phyloP scores from a whole-genome alignment of 768 basidiomycete species.

The Coprinopsis strossmayeri region DNA sequence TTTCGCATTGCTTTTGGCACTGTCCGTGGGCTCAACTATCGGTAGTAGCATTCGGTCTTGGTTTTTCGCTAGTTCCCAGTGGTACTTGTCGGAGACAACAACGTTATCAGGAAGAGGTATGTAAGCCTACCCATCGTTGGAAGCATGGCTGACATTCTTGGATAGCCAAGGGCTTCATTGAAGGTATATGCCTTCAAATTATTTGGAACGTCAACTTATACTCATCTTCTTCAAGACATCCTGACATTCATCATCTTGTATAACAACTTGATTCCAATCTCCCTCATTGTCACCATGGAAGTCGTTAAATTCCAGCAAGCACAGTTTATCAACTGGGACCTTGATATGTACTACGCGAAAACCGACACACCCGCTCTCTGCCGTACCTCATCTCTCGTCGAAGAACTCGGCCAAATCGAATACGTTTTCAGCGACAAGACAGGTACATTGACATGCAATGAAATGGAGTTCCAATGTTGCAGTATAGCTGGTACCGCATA shows the following conservation, averaged over 20 bases:
- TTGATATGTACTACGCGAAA: constrained; percentile 95
- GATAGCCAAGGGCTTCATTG: constrained; percentile 76
- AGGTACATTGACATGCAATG: constrained; percentile 92
- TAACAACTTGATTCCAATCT: constrained; percentile 99
- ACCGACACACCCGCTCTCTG: constrained; percentile 97
- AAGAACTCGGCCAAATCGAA: constrained; percentile 97
- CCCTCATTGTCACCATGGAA: constrained; percentile 99
- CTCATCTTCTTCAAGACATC: constrained; percentile 55
- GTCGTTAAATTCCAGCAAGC: constrained; percentile 99
- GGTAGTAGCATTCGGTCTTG: constrained; percentile 89
- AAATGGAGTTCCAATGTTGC: constrained; percentile 95
- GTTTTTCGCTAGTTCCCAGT: constrained; percentile 82
- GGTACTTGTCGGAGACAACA: constrained; percentile 75
- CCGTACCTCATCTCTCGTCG: constrained; percentile 95
- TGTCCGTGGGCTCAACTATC: constrained; percentile 88
- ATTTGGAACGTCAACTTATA: constrained; percentile 7
- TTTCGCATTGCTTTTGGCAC: constrained; percentile 77
- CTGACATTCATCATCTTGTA: constrained; percentile 98
- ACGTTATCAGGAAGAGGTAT: constrained; percentile 59
- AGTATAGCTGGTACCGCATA: constrained; percentile 86
- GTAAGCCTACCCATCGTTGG: constrained; percentile 19
- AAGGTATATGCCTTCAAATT: constrained; percentile 45
- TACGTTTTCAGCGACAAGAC: constrained; percentile 96
- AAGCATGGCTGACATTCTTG: too few species aligned
- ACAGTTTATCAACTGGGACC: constrained; percentile 92